Base-by-base conservation (phyloP, 805 yeast species). In the Pichia eremophila region DNA sequence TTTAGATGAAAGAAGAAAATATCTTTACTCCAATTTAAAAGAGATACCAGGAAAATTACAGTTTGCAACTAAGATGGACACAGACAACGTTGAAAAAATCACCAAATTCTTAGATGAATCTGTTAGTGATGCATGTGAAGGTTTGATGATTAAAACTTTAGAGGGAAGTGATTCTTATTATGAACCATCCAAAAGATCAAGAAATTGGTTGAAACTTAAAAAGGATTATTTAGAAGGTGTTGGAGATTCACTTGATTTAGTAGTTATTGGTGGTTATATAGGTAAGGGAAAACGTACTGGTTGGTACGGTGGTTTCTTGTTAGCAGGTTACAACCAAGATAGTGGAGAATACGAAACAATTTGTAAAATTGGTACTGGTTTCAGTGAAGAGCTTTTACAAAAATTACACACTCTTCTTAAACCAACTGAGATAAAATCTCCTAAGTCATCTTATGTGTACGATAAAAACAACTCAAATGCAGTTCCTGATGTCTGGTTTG, bases 291-390 rank as follows among this genome's bases (percentile, higher is more conserved):
- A 91, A 65, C 77, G 99, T 60, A 90, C 98, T 0, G 96, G 95
- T 11, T 76, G 84, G 51, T 93, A 91, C 63, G 99, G 99, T 45
- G 99, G 98, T 3, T 93, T 90, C 59, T 65, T 93, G 38, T 70
- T 93, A 44, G 98, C 95, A 0, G 83, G 95, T 31, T 91, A 88
- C 61, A 93, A 93, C 59, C 81, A 80, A 47, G 96, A 91, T 49
- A 77, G 88, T 0, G 98, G 95, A 22, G 97, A 90, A 58, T 88
- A 77, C 62, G 98, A 93, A 64, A 85, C 97, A 0, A 83, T 95
- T 39, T 93, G 99, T 69, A 93, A 93, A 63, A 90, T 95, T 47
- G 99, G 99, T 43, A 93, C 99, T 0, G 99, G 99, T 0, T 93
- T 93, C 60, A 78, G 89, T 39, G 99, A 93, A 54, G 97, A 83